Base-by-base conservation (phyloP, 2,329 filamentous ascomycete species). In the Xylaria sp. region DNA sequence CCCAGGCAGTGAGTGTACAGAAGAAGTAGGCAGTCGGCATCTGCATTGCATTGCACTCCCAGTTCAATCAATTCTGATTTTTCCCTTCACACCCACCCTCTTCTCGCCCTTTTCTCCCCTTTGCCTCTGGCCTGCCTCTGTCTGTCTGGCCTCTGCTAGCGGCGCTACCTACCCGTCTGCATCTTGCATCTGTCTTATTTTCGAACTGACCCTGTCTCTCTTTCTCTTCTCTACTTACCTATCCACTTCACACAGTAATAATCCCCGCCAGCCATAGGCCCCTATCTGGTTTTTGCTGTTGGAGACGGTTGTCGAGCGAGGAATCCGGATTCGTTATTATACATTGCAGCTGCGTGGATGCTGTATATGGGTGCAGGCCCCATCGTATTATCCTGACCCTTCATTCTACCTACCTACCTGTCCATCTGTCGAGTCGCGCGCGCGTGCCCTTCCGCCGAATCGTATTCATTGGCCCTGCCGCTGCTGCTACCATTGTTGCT, bases 381-480 rank as follows among this genome's bases (percentile, higher is more conserved):
- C 58, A 21, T 67, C 61, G 30, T 65, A 60, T 19, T 32, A 47
- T 66, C 56, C 50, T 36, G 11, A 3, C 34, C 34, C 34, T 36
- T 36, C 34, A 36, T 36, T 11, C 34, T 36, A 36, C 34, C 34
- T 45, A 45, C 42, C 42, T 69, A 50, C 59, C 67, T 72, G 60
- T 62, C 61, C 24, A 63, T 63, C 48, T 51, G 39, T 63, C 69
- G 61, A 67, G 36, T 65, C 45, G 54, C 55, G 67, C 67, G 61
- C 64, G 53, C 48, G 60, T 67, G 64, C 59, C 54, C 34, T 57
- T 36, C 56, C 53, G 51, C 67, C 62, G 58, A 65, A 61, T 68
- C 62, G 66, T 65, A 66, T 61, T 65, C 39, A 67, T 57, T 72
- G 67, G 72, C 67, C 69, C 68, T 67, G 64, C 50, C 64, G 69